These are phyloP conservation scores for Curvularia sp. DNA, from an alignment of 2,329 filamentous ascomycete species.

Conservation along the genomic window DNA sequence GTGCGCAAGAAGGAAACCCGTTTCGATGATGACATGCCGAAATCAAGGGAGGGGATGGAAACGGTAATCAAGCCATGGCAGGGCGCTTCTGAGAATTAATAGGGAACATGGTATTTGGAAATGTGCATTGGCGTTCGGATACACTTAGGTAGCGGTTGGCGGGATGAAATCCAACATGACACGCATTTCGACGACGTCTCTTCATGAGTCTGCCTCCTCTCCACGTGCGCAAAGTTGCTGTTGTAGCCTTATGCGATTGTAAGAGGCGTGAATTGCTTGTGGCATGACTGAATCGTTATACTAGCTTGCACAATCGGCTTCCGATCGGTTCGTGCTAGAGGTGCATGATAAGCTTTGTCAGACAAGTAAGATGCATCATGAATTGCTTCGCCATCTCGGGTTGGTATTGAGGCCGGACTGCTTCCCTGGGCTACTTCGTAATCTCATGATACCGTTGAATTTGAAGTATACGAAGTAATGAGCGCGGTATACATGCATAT, in stretches of 20 bases:
- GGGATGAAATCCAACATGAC: background rate
- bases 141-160: conserved; percentile 1
- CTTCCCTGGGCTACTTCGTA: too few relatives aligned
- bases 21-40: conserved; percentile 10
- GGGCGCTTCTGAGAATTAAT: background rate
- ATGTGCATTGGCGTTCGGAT: background rate
- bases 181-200: background rate
- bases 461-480: too few relatives aligned
- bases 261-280: background rate
- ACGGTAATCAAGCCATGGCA: background rate
- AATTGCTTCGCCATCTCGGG: too few relatives aligned
- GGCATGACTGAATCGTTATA: background rate
- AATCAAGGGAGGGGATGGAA: background rate
- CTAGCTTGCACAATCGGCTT: too few relatives aligned
- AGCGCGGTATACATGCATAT: too few relatives aligned
- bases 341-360: too few relatives aligned
- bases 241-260: background rate
- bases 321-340: too few relatives aligned
- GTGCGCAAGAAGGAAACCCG: conserved; percentile 28
- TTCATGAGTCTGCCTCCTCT: background rate
- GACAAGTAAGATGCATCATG: too few relatives aligned
- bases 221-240: background rate
- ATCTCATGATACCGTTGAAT: too few relatives aligned
- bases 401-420: too few relatives aligned
- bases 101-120: background rate